Percentiles rank a stretch among this genome's conserved stretches.
Evolutionary conservation across 2,329 filamentous ascomycete genomes (phyloP).

Genomic region (Penicillium sp.): DNA sequence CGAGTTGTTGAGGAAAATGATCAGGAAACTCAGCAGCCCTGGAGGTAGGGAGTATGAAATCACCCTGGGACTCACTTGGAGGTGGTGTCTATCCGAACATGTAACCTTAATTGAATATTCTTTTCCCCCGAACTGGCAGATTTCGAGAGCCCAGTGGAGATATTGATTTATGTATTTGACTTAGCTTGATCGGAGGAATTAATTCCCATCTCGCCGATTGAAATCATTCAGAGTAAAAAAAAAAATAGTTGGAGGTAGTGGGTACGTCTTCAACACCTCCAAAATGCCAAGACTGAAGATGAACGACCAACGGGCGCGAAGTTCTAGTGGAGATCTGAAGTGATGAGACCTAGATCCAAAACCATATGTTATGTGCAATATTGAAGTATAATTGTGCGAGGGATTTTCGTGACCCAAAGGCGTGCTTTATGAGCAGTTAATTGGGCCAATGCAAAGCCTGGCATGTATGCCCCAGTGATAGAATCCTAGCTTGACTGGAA

Average conservation of each 20-base stretch:
- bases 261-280: background rate
- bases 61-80: background rate
- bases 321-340: background rate
- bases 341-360: too few species aligned
- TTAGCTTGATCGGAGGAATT: background rate
- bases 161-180: too few species aligned
- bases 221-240: background rate
- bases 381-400: background rate
- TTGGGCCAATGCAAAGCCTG: background rate
- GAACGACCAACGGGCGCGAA: background rate
- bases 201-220: background rate
- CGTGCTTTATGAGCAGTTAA: background rate
- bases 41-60: background rate
- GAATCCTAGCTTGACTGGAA: background rate
- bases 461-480: constrained; percentile 7
- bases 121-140: too few species aligned
- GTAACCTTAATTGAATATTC: too few species aligned
- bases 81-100: too few species aligned
- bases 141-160: too few species aligned
- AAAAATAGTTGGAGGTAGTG: background rate
- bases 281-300: background rate
- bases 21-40: background rate
- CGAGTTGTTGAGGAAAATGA: background rate
- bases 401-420: background rate
- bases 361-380: background rate